phyloP scores from a whole-genome alignment of 345 rosid genomes.

The Citrus inodora region DNA sequence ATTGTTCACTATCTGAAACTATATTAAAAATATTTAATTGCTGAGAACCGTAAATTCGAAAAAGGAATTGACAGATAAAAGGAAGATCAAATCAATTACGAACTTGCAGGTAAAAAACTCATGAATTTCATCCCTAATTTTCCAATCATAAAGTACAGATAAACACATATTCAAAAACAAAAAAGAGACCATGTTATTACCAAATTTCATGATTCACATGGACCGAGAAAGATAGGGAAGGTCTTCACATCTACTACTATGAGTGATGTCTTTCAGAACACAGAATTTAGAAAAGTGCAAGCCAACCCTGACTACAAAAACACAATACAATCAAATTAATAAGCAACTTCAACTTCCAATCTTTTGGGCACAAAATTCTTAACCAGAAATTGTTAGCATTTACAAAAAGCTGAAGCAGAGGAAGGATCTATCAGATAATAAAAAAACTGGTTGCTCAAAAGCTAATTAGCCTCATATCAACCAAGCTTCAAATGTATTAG shows the following conservation, averaged over 20 bases:
- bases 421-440: background rate
- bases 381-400: background rate
- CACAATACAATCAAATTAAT: conserved; percentile 8
- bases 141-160: background rate
- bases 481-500: background rate
- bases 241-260: conserved; percentile 17
- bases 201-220: conserved; percentile 60
- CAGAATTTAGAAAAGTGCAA: conserved; percentile 2
- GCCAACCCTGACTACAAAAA: conserved; percentile 17
- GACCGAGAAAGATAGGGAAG: conserved; percentile 14
- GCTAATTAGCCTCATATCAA: background rate
- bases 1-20: conserved; percentile 54
- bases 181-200: conserved; percentile 23
- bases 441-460: background rate
- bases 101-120: background rate
- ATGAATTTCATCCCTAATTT: background rate
- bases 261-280: conserved; percentile 28
- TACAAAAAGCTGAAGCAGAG: background rate
- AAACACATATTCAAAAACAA: background rate
- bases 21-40: conserved; percentile 4
- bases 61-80: background rate
- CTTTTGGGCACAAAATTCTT: background rate
- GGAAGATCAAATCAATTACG: background rate
- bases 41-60: background rate
- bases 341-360: background rate